phyloP scores from a whole-genome alignment of 208 protist species.

The Phytomonas francai region DNA sequence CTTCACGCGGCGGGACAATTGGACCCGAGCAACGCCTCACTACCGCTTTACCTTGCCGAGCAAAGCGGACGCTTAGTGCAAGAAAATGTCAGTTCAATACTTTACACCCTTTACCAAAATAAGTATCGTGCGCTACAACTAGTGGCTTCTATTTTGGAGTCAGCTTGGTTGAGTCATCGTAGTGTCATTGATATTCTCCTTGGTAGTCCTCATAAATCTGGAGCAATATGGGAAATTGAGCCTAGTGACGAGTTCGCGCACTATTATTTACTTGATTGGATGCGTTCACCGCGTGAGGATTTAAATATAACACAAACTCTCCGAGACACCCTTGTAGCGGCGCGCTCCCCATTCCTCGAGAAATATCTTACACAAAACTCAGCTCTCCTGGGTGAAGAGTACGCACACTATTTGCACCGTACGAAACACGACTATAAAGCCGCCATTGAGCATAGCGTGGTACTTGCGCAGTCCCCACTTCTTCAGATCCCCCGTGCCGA shows the following conservation, averaged over 20 bases:
- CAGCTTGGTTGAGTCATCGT: slow-evolving; percentile 71
- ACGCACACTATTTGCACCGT: slow-evolving; percentile 70
- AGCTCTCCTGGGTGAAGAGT: slow-evolving; percentile 51
- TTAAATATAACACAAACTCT: slow-evolving; percentile 33
- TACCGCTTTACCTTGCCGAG: slow-evolving; percentile 51
- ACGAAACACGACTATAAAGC: slow-evolving; percentile 45
- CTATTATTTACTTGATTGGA: slow-evolving; percentile 82
- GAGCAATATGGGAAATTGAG: slow-evolving; percentile 82
- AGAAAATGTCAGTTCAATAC: not conserved
- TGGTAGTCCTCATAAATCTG: slow-evolving; percentile 60
- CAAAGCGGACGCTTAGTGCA: slow-evolving; percentile 13
- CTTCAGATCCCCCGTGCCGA: slow-evolving; percentile 48
- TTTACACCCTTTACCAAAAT: slow-evolving; percentile 34
- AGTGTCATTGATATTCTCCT: slow-evolving; percentile 73
- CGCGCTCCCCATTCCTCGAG: slow-evolving; percentile 63
- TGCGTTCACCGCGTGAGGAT: slow-evolving; percentile 63
- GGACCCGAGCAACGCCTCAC: slow-evolving; percentile 50
- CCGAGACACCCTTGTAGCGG: slow-evolving; percentile 52
- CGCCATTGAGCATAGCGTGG: slow-evolving; percentile 69
- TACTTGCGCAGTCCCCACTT: slow-evolving; percentile 58
- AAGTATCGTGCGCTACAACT: slow-evolving; percentile 54
- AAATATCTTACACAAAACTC: slow-evolving; percentile 62
- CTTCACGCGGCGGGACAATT: slow-evolving; percentile 78
- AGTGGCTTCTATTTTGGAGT: slow-evolving; percentile 45
- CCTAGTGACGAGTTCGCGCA: slow-evolving; percentile 79